A percentile compares a stretch with the other conserved stretches of the same genome.
phyloP scores from a whole-genome alignment of 2,329 filamentous ascomycete genomes.

The Chaetomium sp. region DNA sequence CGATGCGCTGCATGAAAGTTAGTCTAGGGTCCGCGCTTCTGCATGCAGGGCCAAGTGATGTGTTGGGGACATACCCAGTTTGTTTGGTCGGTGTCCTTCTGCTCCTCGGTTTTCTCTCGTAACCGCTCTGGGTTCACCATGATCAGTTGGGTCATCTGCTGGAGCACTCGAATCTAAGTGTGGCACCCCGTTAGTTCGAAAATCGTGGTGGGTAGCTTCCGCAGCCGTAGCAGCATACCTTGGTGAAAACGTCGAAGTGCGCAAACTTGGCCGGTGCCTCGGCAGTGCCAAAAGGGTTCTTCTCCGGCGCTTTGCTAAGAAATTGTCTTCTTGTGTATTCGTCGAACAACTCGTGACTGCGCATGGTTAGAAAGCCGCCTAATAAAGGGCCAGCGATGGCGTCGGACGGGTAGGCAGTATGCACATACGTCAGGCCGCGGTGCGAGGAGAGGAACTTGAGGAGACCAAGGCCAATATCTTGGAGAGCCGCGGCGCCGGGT shows the following conservation, averaged over 20 bases:
- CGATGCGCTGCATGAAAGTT: conserved; percentile 60
- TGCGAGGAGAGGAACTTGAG: conserved; percentile 94
- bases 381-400: conserved; percentile 4
- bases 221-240: conserved; percentile 51
- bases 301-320: conserved; percentile 72
- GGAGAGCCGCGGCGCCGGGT: conserved; percentile 71
- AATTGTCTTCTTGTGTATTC: conserved; percentile 92
- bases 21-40: not conserved
- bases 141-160: conserved; percentile 87
- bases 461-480: conserved; percentile 80
- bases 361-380: conserved; percentile 34
- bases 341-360: conserved; percentile 83
- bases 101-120: conserved; percentile 81
- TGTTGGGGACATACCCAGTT: conserved; percentile 68
- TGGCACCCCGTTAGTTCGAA: conserved; percentile 9
- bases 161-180: conserved; percentile 69
- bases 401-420: not conserved
- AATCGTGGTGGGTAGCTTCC: not conserved
- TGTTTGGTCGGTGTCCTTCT: conserved; percentile 77
- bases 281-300: conserved; percentile 82
- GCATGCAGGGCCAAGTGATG: conserved; percentile 33
- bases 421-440: conserved; percentile 85
- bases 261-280: conserved; percentile 74
- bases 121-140: conserved; percentile 86
- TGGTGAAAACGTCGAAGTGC: conserved; percentile 80